A percentile compares a stretch with the other conserved stretches of the same genome.
phyloP scores from a whole-genome alignment of 257 asterid species.

The Scutellaria galericulata region DNA sequence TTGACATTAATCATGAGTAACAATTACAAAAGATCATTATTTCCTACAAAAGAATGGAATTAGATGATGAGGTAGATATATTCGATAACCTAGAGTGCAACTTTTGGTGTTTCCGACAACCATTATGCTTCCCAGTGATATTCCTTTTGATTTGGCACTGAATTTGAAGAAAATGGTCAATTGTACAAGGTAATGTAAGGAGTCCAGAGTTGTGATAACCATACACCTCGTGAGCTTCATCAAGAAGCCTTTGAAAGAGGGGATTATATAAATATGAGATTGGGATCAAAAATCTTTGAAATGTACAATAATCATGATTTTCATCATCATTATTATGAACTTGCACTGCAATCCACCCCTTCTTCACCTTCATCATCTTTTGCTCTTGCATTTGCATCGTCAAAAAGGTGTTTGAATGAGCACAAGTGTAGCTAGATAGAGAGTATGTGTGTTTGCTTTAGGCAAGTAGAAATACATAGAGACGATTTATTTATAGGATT shows the following conservation, averaged over 20 bases:
- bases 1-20: too few species aligned
- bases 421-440: too few species aligned
- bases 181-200: slow-evolving; percentile 26
- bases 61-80: too few species aligned
- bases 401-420: neutral
- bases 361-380: slow-evolving; percentile 36
- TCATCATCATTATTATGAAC: slow-evolving; percentile 27
- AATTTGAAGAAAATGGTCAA: slow-evolving; percentile 23
- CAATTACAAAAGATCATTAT: too few species aligned
- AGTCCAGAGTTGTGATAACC: slow-evolving; percentile 20
- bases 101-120: too few species aligned
- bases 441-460: too few species aligned
- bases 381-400: neutral
- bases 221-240: slow-evolving; percentile 25
- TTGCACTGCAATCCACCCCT: slow-evolving; percentile 43
- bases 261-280: slow-evolving; percentile 31
- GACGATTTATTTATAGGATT: too few species aligned
- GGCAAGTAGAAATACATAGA: too few species aligned
- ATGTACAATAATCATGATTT: neutral
- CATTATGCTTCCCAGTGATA: too few species aligned
- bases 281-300: slow-evolving; percentile 29
- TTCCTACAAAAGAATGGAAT: too few species aligned
- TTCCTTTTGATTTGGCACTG: neutral
- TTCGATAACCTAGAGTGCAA: too few species aligned
- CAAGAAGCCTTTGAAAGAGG: slow-evolving; percentile 19